These are phyloP conservation scores for Penicillium parvum DNA, from an alignment of 495 filamentous ascomycete genomes.

Conservation along the genomic window DNA sequence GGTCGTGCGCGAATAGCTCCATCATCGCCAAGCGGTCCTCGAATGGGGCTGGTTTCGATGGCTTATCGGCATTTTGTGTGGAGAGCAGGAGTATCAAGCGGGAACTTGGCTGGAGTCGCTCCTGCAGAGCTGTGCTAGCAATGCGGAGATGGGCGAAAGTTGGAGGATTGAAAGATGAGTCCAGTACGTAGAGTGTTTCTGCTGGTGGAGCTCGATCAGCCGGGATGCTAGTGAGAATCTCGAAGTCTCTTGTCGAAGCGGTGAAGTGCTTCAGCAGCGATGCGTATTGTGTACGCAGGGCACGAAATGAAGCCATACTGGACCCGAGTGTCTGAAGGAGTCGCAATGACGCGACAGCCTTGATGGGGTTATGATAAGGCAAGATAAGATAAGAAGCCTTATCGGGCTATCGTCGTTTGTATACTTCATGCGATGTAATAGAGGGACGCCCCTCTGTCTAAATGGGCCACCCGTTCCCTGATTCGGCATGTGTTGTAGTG, in stretches of 20 bases:
- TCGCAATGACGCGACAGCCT: not conserved
- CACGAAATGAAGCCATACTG: slow-evolving; percentile 39
- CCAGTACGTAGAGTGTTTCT: slow-evolving; percentile 72
- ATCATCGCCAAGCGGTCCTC: slow-evolving; percentile 84
- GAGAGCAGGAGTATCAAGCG: slow-evolving; percentile 78
- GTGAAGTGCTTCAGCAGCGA: slow-evolving; percentile 55
- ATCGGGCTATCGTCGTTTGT: too few relatives aligned
- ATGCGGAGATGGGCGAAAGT: slow-evolving; percentile 78
- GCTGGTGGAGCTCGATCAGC: slow-evolving; percentile 19
- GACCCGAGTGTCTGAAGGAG: not conserved
- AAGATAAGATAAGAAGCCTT: too few relatives aligned
- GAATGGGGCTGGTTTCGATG: slow-evolving; percentile 75
- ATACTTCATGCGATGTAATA: too few relatives aligned
- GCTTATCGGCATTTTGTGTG: slow-evolving; percentile 92
- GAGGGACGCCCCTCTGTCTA: too few relatives aligned
- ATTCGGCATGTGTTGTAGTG: too few relatives aligned
- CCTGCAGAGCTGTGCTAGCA: slow-evolving; percentile 59
- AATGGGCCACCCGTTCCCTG: too few relatives aligned
- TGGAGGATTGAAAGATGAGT: slow-evolving; percentile 95
- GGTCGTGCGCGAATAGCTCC: slow-evolving; percentile 68
- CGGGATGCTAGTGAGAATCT: slow-evolving; percentile 55
- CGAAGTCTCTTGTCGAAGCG: slow-evolving; percentile 50
- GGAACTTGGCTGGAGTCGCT: slow-evolving; percentile 30
- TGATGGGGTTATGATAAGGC: not conserved
- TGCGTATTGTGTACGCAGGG: slow-evolving; percentile 29